A percentile compares a stretch with the other conserved stretches of the same genome.
Evolutionary conservation across 1,284 basidiomycete genomes (phyloP).

Genomic region (Cryptococcus sp.): DNA sequence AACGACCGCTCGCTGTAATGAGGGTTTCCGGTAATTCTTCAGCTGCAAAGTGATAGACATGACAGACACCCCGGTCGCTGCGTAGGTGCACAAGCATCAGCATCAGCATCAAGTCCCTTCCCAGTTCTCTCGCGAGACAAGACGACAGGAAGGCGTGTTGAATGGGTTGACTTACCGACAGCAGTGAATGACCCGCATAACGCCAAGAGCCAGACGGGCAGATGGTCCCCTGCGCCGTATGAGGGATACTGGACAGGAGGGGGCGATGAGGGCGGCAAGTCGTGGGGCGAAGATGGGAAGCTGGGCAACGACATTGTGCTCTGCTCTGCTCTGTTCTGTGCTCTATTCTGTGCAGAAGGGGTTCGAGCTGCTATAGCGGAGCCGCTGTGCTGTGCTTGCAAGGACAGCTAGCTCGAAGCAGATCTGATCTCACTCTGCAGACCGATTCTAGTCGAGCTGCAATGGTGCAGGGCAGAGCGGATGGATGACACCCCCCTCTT

Average conservation of each 20-base stretch:
- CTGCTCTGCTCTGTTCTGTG: too few relatives aligned
- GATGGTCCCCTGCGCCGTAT: slow-evolving; percentile 43
- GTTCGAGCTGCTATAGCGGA: too few relatives aligned
- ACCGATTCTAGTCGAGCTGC: background rate
- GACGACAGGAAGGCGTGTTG: background rate
- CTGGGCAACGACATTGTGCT: slow-evolving; percentile 40
- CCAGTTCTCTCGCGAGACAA: background rate
- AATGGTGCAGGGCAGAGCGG: too few relatives aligned
- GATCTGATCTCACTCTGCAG: too few relatives aligned
- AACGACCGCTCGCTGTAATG: slow-evolving; percentile 80
- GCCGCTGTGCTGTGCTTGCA: too few relatives aligned
- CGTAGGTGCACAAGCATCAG: too few relatives aligned
- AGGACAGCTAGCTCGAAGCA: too few relatives aligned
- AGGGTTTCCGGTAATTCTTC: slow-evolving; percentile 83
- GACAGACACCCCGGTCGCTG: slow-evolving; percentile 74
- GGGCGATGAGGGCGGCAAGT: slow-evolving; percentile 14
- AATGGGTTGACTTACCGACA: slow-evolving; percentile 39
- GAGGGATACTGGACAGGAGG: slow-evolving; percentile 20
- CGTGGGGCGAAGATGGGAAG: slow-evolving; percentile 30
- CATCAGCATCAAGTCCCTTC: background rate
- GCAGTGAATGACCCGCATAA: slow-evolving; percentile 50
- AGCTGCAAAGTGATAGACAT: slow-evolving; percentile 85
- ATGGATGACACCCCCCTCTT: background rate
- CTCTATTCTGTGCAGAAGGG: too few relatives aligned
- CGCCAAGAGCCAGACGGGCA: slow-evolving; percentile 47